Conservation (phyloP, 202 grass and related monocot species). For the Musa balbisiana region DNA sequence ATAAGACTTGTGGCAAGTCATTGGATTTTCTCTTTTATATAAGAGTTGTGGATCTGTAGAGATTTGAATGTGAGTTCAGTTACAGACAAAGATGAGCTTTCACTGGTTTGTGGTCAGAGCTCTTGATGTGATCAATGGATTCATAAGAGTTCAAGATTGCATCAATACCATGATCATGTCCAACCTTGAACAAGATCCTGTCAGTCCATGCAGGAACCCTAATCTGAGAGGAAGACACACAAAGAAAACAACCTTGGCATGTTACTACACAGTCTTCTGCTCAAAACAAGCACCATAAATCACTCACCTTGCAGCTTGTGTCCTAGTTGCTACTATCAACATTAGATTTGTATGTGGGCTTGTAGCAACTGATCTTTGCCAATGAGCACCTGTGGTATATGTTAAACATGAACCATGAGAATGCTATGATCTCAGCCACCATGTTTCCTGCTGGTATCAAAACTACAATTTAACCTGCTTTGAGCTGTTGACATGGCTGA, state of each 20-base stretch:
- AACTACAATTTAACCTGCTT: too few relatives aligned
- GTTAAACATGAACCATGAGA: background rate
- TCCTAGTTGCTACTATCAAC: constrained; percentile 49
- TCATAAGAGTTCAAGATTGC: constrained; percentile 52
- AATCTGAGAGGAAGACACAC: constrained; percentile 26
- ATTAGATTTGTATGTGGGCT: constrained; percentile 65
- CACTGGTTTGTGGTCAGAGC: constrained; percentile 66
- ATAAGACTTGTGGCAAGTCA: background rate
- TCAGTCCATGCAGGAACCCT: constrained; percentile 72
- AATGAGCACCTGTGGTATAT: constrained; percentile 30
- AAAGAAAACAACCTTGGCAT: background rate
- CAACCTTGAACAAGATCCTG: constrained; percentile 68
- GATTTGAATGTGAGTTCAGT: constrained; percentile 1
- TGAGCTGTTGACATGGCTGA: too few relatives aligned
- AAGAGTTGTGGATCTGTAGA: too few relatives aligned
- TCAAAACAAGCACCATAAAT: too few relatives aligned
- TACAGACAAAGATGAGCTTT: constrained; percentile 56
- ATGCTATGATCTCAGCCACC: too few relatives aligned
- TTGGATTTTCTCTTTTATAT: too few relatives aligned
- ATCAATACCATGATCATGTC: constrained; percentile 41
- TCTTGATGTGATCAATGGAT: constrained; percentile 42
- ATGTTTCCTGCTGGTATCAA: too few relatives aligned
- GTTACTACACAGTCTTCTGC: background rate
- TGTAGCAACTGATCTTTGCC: constrained; percentile 59
- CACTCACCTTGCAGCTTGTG: constrained; percentile 48